Base-by-base conservation (phyloP, 352 stramenopile genomes). In the Pythium insidiosum region DNA sequence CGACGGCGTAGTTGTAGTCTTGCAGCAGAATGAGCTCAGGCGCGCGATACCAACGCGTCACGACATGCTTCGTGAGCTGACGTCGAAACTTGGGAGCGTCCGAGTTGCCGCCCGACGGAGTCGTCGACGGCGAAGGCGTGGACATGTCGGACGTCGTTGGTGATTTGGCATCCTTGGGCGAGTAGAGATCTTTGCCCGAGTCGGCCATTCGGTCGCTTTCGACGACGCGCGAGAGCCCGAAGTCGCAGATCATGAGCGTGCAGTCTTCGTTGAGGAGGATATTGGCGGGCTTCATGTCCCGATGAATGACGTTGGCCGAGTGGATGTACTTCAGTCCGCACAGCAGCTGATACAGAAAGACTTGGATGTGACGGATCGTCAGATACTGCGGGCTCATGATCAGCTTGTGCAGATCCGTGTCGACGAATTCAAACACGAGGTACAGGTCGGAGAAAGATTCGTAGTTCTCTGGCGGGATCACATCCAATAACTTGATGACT, bases 31-130 rank as follows among this genome's bases (percentile, higher is more conserved):
- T 98, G 3, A 99, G 75, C 61, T 99, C 95, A 2, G 95, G 95
- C 0, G 85, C 86, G 28, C 95, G 74, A 66, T 99, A 99, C 93
- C 95, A 99, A n/a, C 96, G 70, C 47, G 96, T 98, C 1, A 99
- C 96, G 29, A 99, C 96, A 73, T 99, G 95, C 56, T 97, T 97
- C 15, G 96, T 99, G 24, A 99, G 59, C 58, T 99, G 94, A 16
- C 95, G 75, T 33, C 63, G 62, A 44, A 91, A 76, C 58, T 88
- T 88, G 0, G 73, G 71, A 4, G 79, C 72, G 31, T 79, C 61
- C 15, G 65, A 48, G 20, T 63, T 70, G 11, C 68, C 73, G 2
- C 66, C 84, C n/a, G 72, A 88, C 10, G 78, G 78, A 0, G 76
- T 90, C 5, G 78, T 88, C 0, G 78, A 82, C 9, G 76, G 78